Conservation (phyloP, 306 rosid species). For the Malus orientalis region DNA sequence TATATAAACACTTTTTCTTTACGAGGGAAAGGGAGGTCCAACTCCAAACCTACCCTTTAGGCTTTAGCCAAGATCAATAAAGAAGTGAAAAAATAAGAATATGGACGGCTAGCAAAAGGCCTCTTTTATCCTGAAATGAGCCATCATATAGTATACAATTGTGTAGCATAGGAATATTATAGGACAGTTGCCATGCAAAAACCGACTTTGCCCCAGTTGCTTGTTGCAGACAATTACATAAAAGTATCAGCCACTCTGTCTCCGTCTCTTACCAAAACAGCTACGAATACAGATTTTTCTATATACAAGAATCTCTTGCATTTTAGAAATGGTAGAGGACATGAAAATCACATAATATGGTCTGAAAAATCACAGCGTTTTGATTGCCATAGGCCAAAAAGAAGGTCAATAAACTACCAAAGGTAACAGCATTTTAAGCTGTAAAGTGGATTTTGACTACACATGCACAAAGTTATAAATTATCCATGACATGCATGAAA, state of each 20-base stretch:
- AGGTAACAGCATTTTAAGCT: neutral
- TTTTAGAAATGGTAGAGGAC: neutral
- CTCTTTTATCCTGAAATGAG: neutral
- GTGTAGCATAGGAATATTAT: neutral
- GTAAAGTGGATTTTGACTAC: neutral
- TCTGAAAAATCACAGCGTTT: neutral
- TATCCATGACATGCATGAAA: too few relatives aligned
- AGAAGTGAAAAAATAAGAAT: neutral
- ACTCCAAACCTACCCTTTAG: neutral
- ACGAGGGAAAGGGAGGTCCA: neutral
- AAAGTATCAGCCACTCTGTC: neutral
- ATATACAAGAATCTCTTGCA: neutral
- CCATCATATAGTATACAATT: neutral
- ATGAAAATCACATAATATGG: neutral
- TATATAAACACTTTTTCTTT: neutral
- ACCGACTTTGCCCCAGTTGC: neutral
- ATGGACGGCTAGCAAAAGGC: neutral
- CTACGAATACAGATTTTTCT: neutral
- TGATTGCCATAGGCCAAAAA: neutral
- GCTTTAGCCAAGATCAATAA: neutral
- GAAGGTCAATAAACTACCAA: neutral
- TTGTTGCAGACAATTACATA: neutral
- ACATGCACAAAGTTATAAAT: neutral
- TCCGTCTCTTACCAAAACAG: conserved; percentile 5
- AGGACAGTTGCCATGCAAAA: neutral